Evolutionary conservation across 768 basidiomycete genomes (phyloP), one percentile per base, ranked within the genome.

Genomic region (Epithele typhae): DNA sequence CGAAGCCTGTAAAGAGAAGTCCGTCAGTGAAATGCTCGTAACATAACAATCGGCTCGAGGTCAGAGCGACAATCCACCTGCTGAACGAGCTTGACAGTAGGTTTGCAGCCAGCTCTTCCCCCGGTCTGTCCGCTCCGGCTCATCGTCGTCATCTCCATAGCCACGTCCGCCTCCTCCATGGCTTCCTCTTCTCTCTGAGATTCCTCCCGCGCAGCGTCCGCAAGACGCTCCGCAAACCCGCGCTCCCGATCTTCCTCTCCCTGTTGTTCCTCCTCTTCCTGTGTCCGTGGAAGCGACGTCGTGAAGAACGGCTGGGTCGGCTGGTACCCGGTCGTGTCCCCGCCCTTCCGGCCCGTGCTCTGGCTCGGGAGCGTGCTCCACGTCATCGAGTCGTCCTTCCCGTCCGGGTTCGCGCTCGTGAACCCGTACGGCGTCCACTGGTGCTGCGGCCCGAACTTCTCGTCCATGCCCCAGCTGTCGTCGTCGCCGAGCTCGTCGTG

Each of bases 401-500:
- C 19, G 8, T 44, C 48, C 14, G 30, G 38, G 7, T 69, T 46
- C 0, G 53, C 45, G 19, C 64, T 61, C 45, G 64, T 72, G 40
- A 68, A 65, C 23, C 75, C 76, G 53, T 81, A 82, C 37, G 74
- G 70, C 14, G 76, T 77, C 87, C 87, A 88, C 49, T 74, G 67
- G 45, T 65, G 74, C 27, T 76, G 69, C 32, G 70, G 69, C 0
- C 75, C 68, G 45, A 84, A 63, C 53, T 80, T 83, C 53, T 84
- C 84, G 33, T 84, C 79, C 22, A 85, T 65, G 9, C 82, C 83
- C 86, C 85, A 89, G 59, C 86, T 87, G 56, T 88, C 85, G 9
- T 75, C 74, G 42, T 82, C 81, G 37, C 81, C 79, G 12, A 63
- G 49, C 43, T 81, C 75, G 39, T 72, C 54, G n/a, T 48, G 35